These are phyloP conservation scores for Phytopythium oedochilum DNA, from an alignment of 352 stramenopile genomes.

Conservation along the genomic window DNA sequence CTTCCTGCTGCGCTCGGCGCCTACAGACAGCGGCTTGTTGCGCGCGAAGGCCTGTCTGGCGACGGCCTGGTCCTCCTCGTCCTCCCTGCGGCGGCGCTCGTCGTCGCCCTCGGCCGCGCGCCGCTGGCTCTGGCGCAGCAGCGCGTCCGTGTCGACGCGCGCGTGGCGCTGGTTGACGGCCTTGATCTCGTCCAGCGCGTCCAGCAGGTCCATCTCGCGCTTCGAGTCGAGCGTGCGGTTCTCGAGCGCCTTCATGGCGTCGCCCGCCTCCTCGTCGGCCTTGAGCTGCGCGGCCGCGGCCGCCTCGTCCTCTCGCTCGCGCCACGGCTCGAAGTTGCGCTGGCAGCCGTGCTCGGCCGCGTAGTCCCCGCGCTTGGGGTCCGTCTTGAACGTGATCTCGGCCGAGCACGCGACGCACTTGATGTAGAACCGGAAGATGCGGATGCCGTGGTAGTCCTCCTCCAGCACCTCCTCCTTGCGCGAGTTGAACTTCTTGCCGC, in stretches of 20 bases:
- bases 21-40: slow-evolving; percentile 8
- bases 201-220: slow-evolving; percentile 98
- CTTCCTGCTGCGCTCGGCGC: slow-evolving; percentile 16
- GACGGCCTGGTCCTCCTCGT: slow-evolving; percentile 14
- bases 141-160: slow-evolving; percentile 83
- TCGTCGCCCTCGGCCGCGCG: slow-evolving; percentile 28
- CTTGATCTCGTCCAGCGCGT: slow-evolving; percentile 98
- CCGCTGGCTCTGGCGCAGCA: slow-evolving; percentile 48
- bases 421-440: slow-evolving; percentile 97
- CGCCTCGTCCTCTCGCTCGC: slow-evolving; percentile 82
- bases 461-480: slow-evolving; percentile 96
- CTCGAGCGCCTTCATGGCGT: slow-evolving; percentile 98
- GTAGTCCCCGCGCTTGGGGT: slow-evolving; percentile 98
- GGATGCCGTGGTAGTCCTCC: slow-evolving; percentile 96
- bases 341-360: slow-evolving; percentile 95
- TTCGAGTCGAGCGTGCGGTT: slow-evolving; percentile 98
- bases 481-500: slow-evolving; percentile 99
- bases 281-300: slow-evolving; percentile 63
- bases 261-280: slow-evolving; percentile 92
- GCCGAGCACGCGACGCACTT: slow-evolving; percentile 94
- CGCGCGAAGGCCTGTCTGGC: neutral
- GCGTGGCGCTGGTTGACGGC: slow-evolving; percentile 95
- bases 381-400: slow-evolving; percentile 98
- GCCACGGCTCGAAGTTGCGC: slow-evolving; percentile 97
- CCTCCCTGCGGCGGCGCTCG: slow-evolving; percentile 42